Base-by-base conservation (phyloP, 208 protist species). In the Leishmania braziliensis region DNA sequence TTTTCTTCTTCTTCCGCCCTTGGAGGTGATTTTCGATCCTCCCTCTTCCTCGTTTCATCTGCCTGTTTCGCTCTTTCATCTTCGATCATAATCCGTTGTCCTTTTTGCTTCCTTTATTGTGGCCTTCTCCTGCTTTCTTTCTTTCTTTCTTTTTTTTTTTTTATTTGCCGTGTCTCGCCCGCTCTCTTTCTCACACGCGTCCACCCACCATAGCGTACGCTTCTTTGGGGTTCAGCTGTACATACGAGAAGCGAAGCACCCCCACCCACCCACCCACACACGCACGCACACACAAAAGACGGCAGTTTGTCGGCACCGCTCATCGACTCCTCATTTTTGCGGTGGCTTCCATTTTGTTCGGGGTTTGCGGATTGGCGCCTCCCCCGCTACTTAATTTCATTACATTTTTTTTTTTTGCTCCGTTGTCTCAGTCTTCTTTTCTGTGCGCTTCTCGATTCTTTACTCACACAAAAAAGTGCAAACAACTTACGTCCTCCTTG, bases 111-210 rank as follows among this genome's bases (percentile, higher is more conserved):
- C 20, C 8, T 14, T 63, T 33, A n/a, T 4, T 10, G 23, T 26
- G 58, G 3, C 20, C 26, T 33, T 18, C 26, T 63, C 20, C 20
- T 0, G 29, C 75, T 54, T 79, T 73, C 63, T 71, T 74, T 33
- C 33, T 33, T 74, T 58, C 75, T 54, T 79, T 73, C 63, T 71
- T 74, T 33, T 0, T 33, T 74, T 58, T 65, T 73, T n/a, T 39
- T 39, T 39, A 39, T 39, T 39, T 39, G 36, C 36, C 1, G 36
- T 39, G 36, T 39, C 36, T 39, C 36, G 36, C 36, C 36, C 36
- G 36, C 36, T 39, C 36, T 39, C 65, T 75, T 50, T 78, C 10
- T 29, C 23, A 16, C 23, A 62, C 56, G 0, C 56, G 14, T 26
- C 1, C 36, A 39, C 36, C 36, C 36, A 62, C 23, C 56, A 29